phyloP scores from a whole-genome alignment of 1,284 basidiomycete genomes.

The Apiotrichum mycotoxinovorans region DNA sequence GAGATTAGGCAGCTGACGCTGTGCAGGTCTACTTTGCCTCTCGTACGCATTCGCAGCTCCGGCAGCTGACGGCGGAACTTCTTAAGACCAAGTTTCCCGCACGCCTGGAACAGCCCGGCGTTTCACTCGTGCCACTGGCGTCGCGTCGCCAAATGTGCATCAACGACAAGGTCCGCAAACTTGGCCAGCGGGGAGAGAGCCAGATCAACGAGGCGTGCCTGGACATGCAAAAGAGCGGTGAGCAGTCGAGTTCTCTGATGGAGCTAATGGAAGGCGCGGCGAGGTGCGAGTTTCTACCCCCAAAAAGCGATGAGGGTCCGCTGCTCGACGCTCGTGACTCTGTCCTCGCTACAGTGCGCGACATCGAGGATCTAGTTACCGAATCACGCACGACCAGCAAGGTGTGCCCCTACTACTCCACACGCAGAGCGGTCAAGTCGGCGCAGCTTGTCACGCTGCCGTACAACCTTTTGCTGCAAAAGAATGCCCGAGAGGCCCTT shows the following conservation, averaged over 20 bases:
- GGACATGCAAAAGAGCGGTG: slow-evolving; percentile 72
- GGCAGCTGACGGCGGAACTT: slow-evolving; percentile 85
- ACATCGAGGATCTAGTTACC: slow-evolving; percentile 86
- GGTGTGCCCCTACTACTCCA: slow-evolving; percentile 91
- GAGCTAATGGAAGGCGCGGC: slow-evolving; percentile 51
- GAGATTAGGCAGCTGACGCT: neutral
- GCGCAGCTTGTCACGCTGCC: slow-evolving; percentile 89
- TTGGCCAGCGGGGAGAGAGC: slow-evolving; percentile 57
- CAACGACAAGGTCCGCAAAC: slow-evolving; percentile 61
- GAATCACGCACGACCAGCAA: slow-evolving; percentile 64
- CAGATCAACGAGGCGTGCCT: slow-evolving; percentile 90
- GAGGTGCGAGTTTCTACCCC: slow-evolving; percentile 76
- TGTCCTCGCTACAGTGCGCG: slow-evolving; percentile 79
- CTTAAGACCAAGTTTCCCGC: slow-evolving; percentile 55
- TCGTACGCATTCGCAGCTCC: slow-evolving; percentile 89
- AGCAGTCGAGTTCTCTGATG: slow-evolving; percentile 9
- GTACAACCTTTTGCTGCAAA: slow-evolving; percentile 87
- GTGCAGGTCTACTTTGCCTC: slow-evolving; percentile 88
- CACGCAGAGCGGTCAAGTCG: slow-evolving; percentile 77
- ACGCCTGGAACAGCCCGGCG: slow-evolving; percentile 12
- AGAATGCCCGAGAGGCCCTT: slow-evolving; percentile 76
- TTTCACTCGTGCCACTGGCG: slow-evolving; percentile 71
- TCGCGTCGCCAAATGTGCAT: slow-evolving; percentile 94
- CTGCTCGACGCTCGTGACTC: slow-evolving; percentile 87
- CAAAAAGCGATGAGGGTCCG: slow-evolving; percentile 63